Evolutionary conservation across 2,329 filamentous ascomycete genomes (phyloP), one percentile per base, ranked within the genome.

Genomic region (Epichloe festucae): DNA sequence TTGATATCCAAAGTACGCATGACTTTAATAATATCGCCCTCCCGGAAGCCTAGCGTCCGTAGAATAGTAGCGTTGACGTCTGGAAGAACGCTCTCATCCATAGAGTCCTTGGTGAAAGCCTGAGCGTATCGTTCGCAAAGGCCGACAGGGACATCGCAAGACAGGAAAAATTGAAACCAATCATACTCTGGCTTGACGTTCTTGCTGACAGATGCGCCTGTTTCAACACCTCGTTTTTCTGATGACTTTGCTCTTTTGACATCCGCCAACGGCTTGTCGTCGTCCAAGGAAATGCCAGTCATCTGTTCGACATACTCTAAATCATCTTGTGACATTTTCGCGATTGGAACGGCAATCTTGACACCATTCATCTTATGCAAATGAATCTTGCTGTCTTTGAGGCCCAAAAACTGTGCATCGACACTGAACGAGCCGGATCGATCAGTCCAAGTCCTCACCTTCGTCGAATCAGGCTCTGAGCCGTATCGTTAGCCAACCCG

Each of bases 101-200:
- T 97, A 23, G 90, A 93, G 63, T 98, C 93, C 62, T 84, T 84
- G 46, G 80, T 68, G 63, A 98, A 98, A 2, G 89, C 88, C 62
- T 89, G 87, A 1, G 90, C 84, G 63, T 98, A 98, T 51, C 93
- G 81, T 69, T 97, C 91, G 67, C 93, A 98, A 45, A 95, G 83
- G 53, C 94, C 88, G 47, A 91, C 87, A 44, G 89, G 85, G 60
- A 97, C 89, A 46, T 95, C 91, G 65, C 89, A 94, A 56, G 84
- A 82, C 41, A 98, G 73, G 75, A 98, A 98, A 72, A 98, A 97
- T 64, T 96, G 89, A 63, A 98, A 98, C 93, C 93, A 98, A 66
- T 98, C 93, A 65, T 97, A 95, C 46, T 93, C 84, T 1, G 85
- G 75, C 66, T 83, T 84, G 62, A 76, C 73, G 21, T 70, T 66